Evolutionary conservation across 306 rosid genomes (phyloP).

Genomic region (Medicago truncatula): DNA sequence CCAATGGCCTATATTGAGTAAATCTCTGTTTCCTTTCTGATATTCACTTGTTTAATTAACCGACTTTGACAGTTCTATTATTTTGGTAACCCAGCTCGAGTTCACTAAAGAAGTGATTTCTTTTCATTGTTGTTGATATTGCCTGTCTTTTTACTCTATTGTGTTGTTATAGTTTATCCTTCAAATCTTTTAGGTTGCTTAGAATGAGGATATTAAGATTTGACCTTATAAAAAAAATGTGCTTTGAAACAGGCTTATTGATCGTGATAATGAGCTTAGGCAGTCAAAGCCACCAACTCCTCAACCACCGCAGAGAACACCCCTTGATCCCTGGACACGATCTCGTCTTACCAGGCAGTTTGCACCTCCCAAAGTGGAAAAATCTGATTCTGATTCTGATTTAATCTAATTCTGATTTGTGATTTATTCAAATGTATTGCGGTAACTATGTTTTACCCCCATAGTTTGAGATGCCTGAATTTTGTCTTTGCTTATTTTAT

Average conservation of each 20-base stretch:
- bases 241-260: constrained; percentile 70
- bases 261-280: constrained; percentile 83
- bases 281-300: constrained; percentile 86
- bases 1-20: constrained; percentile 99
- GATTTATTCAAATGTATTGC: constrained; percentile 38
- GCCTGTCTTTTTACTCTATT: background rate
- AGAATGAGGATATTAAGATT: constrained; percentile 19
- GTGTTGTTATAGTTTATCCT: constrained; percentile 3
- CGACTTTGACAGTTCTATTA: background rate
- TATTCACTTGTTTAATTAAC: constrained; percentile 18
- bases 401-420: constrained; percentile 53
- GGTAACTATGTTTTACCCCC: background rate
- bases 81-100: background rate
- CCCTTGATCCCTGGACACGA: constrained; percentile 88
- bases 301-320: constrained; percentile 74
- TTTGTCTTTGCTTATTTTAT: constrained; percentile 27
- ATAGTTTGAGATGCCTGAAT: constrained; percentile 28
- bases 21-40: constrained; percentile 25
- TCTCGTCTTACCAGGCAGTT: constrained; percentile 75
- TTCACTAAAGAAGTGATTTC: background rate
- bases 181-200: constrained; percentile 7
- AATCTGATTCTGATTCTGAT: constrained; percentile 59
- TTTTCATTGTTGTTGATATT: constrained; percentile 24
- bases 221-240: constrained; percentile 2
- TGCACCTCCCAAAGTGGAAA: constrained; percentile 82